Conservation (phyloP, 176 grass and related monocot species). For the Avena eriantha region DNA sequence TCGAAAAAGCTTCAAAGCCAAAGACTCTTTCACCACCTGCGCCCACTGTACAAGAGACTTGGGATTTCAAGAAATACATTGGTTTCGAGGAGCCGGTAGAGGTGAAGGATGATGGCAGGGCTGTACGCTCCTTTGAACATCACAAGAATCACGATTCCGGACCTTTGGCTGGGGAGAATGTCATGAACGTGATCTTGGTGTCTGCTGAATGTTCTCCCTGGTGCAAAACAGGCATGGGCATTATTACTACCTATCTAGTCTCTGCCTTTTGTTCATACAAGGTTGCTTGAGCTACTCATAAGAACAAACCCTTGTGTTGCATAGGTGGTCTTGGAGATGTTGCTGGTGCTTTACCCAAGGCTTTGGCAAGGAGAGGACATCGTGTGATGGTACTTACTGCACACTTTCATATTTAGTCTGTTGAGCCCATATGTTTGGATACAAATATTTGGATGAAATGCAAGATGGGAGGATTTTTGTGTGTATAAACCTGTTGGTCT, state of each 20-base stretch:
- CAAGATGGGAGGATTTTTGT: neutral
- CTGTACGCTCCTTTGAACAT: conserved; percentile 45
- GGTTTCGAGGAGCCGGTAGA: conserved; percentile 41
- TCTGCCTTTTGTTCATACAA: neutral
- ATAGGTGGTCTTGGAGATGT: conserved; percentile 99
- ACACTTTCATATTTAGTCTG: neutral
- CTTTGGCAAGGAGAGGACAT: conserved; percentile 97
- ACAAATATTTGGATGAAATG: neutral
- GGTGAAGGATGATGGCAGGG: conserved; percentile 10
- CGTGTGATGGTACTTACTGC: conserved; percentile 80
- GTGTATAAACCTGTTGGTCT: neutral
- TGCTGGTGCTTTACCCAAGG: conserved; percentile 85
- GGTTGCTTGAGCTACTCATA: conserved; percentile 30
- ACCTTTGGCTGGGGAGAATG: conserved; percentile 84
- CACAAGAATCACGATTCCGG: conserved; percentile 48
- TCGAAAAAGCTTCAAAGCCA: conserved; percentile 23
- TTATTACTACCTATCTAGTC: neutral
- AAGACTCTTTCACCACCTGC: neutral
- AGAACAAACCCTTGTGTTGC: conserved; percentile 1
- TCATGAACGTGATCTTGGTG: conserved; percentile 91
- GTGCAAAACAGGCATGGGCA: conserved; percentile 82
- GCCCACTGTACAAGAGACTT: neutral
- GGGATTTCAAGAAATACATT: conserved; percentile 52
- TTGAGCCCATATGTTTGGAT: neutral
- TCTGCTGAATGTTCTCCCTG: conserved; percentile 93